Conservation (phyloP, 345 rosid species). For the Brassica cretica region DNA sequence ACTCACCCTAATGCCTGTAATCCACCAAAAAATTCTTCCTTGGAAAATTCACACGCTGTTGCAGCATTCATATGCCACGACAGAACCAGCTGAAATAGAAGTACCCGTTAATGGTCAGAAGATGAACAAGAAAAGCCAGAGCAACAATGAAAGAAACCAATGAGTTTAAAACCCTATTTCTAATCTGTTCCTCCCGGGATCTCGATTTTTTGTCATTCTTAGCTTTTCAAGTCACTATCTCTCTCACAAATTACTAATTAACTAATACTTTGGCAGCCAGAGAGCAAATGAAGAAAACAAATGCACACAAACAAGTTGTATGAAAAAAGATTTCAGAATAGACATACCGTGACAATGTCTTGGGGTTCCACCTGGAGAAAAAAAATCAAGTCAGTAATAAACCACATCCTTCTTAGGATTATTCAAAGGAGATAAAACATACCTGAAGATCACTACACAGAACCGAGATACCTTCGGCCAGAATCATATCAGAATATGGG, state of each 20-base stretch:
- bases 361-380: conserved; percentile 92
- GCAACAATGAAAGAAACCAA: not conserved
- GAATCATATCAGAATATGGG: conserved; percentile 62
- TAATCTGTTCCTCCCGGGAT: not conserved
- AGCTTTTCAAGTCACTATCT: conserved; percentile 8
- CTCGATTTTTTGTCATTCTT: not conserved
- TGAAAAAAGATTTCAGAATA: conserved; percentile 17
- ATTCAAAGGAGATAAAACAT: conserved; percentile 19
- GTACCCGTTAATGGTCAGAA: not conserved
- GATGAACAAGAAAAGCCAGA: not conserved
- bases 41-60: conserved; percentile 94
- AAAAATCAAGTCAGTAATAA: conserved; percentile 26
- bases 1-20: conserved; percentile 82
- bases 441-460: conserved; percentile 87
- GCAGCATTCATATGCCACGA: conserved; percentile 99
- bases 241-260: not conserved
- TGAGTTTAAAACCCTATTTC: not conserved
- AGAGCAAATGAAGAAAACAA: not conserved
- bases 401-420: conserved; percentile 11
- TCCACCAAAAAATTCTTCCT: conserved; percentile 84
- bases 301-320: conserved; percentile 22
- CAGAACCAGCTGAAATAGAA: conserved; percentile 71
- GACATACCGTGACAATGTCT: conserved; percentile 93
- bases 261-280: not conserved
- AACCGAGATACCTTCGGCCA: conserved; percentile 70